Base-by-base conservation (phyloP, 768 basidiomycete genomes). In the Naganishia vaughanmartiniae region DNA sequence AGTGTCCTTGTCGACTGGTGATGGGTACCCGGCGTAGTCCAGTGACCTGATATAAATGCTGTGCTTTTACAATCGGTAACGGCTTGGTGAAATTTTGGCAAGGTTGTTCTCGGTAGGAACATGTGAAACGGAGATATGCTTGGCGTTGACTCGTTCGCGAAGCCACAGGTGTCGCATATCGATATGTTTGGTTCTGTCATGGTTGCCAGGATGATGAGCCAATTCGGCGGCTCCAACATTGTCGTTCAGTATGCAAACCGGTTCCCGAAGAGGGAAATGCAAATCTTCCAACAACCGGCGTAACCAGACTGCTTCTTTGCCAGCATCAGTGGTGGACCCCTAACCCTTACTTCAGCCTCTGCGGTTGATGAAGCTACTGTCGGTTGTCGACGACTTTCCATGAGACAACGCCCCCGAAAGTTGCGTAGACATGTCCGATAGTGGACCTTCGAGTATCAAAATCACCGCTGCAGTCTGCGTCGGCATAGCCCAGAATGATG, bases 321-420 rank as follows among this genome's bases (percentile, higher is more conserved):
- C 71, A 6, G 82, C 76, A 34, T 83, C 76, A 19, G 75, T 73
- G 0, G 77, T 73, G 3, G 84, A n/a, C n/a, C n/a, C n/a, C n/a
- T n/a, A n/a, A n/a, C 83, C 48, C 84, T 82, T 71, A 85, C 85
- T 73, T 86, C 84, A 0, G 84, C 83, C 73, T 85, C 83, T 12
- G 75, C 82, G 0, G 81, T 83, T 1, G 82, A 84, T 4, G 82
- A 73, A 0, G 83, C 78, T 0, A 83, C 74, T 30, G 82, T 75
- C 0, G 75, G 72, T 66, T 85, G 83, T 51, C 78, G 75, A 73
- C 81, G 82, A 2, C 82, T 78, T 17, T 72, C 81, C 83, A 85
- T 3, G 80, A 76, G 11, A 84, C 76, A 0, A 80, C 69, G 0
- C 74, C 76, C 0, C 78, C 78, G 39, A 79, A 80, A 10, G 83